A percentile compares a stretch with the other conserved stretches of the same genome.
Evolutionary conservation across 805 yeast genomes (phyloP).

Genomic region (Schizosaccharomyces cryophilus): DNA sequence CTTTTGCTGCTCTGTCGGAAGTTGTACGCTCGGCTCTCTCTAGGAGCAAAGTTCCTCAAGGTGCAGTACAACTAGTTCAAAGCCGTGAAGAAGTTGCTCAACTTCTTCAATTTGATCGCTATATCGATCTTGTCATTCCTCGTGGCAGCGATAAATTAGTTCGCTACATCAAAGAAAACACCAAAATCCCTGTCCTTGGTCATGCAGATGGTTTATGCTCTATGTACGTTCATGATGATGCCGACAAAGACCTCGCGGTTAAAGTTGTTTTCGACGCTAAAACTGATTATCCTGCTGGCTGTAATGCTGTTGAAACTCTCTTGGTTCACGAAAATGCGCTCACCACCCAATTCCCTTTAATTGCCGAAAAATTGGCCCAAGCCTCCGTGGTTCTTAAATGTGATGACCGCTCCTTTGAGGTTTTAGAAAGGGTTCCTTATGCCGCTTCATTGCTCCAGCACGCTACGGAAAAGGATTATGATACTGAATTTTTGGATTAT

Average conservation of each 20-base stretch:
- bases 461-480: constrained; percentile 46
- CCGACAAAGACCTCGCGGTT: constrained; percentile 54
- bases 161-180: constrained; percentile 55
- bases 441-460: constrained; percentile 12
- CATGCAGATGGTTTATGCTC: constrained; percentile 98
- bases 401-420: constrained; percentile 22
- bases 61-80: constrained; percentile 65
- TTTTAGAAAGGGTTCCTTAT: constrained; percentile 2
- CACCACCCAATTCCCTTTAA: constrained; percentile 11
- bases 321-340: constrained; percentile 30
- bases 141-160: constrained; percentile 93
- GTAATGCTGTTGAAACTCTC: constrained; percentile 84
- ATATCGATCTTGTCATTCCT: constrained; percentile 87
- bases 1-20: constrained; percentile 60
- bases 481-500: constrained; percentile 58
- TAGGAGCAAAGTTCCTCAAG: constrained; percentile 48
- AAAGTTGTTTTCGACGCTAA: constrained; percentile 42
- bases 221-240: constrained; percentile 52
- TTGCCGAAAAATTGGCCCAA: constrained; percentile 22
- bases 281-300: constrained; percentile 59
- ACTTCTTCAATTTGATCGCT: constrained; percentile 58
- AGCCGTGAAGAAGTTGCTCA: constrained; percentile 80
- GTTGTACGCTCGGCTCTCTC: constrained; percentile 37
- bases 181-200: constrained; percentile 85
- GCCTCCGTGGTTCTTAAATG: constrained; percentile 56